Evolutionary conservation across 352 stramenopile species (phyloP).

Genomic region (Lagenidium sp.): DNA sequence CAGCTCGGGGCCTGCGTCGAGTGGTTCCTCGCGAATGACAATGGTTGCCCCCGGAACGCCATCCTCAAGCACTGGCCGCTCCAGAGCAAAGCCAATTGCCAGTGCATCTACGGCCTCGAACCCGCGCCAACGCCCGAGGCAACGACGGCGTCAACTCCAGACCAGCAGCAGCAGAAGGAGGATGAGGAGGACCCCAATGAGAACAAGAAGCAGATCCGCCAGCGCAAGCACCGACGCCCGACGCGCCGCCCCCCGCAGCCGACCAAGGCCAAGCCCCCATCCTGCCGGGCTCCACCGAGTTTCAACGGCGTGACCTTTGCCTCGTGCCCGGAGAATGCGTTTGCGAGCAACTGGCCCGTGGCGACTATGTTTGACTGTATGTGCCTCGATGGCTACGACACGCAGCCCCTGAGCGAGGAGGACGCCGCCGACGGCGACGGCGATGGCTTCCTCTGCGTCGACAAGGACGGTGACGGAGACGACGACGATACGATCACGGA

Average conservation of each 20-base stretch:
- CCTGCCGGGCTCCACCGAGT: conserved; percentile 16
- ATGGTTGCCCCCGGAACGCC: conserved; percentile 44
- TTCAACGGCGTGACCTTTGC: conserved; percentile 10
- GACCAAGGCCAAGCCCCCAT: conserved; percentile 4
- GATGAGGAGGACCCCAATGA: conserved; percentile 4
- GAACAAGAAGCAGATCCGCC: conserved; percentile 15
- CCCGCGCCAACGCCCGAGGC: conserved; percentile 9
- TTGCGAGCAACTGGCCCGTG: conserved; percentile 17
- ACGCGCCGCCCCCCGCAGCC: conserved; percentile 1
- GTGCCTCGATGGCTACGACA: conserved; percentile 13
- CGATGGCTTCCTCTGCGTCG: conserved; percentile 13
- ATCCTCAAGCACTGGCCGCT: conserved; percentile 68
- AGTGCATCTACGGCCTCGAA: conserved; percentile 54
- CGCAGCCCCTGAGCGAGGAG: conserved; percentile 7
- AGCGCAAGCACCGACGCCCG: conserved; percentile 8
- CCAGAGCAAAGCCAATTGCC: conserved; percentile 63
- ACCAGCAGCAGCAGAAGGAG: background rate
- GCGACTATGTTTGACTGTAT: conserved; percentile 14
- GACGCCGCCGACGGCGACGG: conserved; percentile 7
- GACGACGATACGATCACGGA: conserved; percentile 17
- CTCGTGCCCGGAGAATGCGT: conserved; percentile 11
- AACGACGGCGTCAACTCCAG: conserved; percentile 7
- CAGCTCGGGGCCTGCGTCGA: conserved; percentile 34
- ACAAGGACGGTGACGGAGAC: conserved; percentile 15
- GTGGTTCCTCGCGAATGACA: conserved; percentile 62